Evolutionary conservation across 1,284 basidiomycete genomes (phyloP), one percentile per base, ranked within the genome.

Genomic region (Tilletia walkeri): DNA sequence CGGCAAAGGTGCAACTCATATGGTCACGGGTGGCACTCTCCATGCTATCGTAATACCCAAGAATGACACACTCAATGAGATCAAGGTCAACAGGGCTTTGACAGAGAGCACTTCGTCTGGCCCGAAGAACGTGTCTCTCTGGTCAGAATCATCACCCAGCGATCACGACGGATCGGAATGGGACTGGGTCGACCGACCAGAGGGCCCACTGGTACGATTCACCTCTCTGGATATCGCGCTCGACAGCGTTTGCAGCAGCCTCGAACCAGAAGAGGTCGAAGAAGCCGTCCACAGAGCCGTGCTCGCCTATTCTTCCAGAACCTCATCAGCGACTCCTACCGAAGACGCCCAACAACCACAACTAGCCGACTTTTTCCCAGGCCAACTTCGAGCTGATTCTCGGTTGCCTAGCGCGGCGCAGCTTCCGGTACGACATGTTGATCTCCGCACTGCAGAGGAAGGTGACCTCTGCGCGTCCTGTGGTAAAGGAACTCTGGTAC

Each of bases 131-230:
- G 59, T 63, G 34, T 36, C 18, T 18, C 59, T 63, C 3, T 63
- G 54, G 54, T 56, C 54, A 30, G 54, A 56, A 4, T 12, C 50
- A 18, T 6, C 10, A 18, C 50, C 50, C 18, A 38, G 4, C 30
- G 14, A 18, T 9, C 30, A 38, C 34, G 30, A 38, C 2, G 66
- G 50, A 12, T 65, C 4, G n/a, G 69, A 4, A 12, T 81, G 79
- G 79, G 78, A 81, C 36, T 81, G 78, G 78, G 72, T 74, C 12
- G 76, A 76, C 1, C 70, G 77, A 20, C 76, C 79, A 0, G 78
- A 80, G 61, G 79, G 79, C 2, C 79, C 79, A 0, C 56, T 81
- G 9, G 66, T 76, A 2, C 72, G 75, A 2, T 80, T 77, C 71
- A 66, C 73, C 1, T 49, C 69, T 0, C 41, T 81, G 10, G 67